Base-by-base conservation (phyloP, 768 basidiomycete species). In the Auricularia sp. region DNA sequence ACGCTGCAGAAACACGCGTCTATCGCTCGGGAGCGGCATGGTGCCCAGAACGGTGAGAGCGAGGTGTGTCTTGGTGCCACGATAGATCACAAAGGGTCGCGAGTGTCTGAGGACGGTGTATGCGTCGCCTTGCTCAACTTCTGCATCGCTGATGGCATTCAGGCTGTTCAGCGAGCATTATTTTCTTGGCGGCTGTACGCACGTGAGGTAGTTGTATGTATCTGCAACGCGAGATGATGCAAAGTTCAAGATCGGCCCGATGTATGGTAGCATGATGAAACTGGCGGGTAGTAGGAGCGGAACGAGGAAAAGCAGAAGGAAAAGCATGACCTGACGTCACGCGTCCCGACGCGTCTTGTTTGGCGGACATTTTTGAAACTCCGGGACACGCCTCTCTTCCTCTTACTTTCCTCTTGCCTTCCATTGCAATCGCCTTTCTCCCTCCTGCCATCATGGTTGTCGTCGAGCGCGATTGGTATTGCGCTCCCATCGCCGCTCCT, bases 1-100 rank as follows among this genome's bases (percentile, higher is more conserved):
- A 29, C 61, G 64, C 51, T 68, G 67, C 4, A 68, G 66, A 58
- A 68, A 68, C 14, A 68, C 66, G 33, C 64, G 43, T 33, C 67
- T 29, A 14, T 68, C 64, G 16, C 33, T 39, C 7, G 67, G 67
- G 3, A 68, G 56, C 0, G 67, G 60, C 58, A 64, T 44, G 12
- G 44, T 36, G 6, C 67, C 67, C 18, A 68, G 64, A 2, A 68
- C 35, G n/a, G 66, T 60, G 18, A 68, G 36, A 12, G 66, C 33
- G 8, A 68, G 62, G 18, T 16, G 58, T 18, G 67, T 68, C 39
- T 64, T 61, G 21, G 58, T 61, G 18, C 66, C 62, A 21, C 59
- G 62, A 51, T 68, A 68, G 33, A 66, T 35, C 10, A 68, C 61
- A 39, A 68, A 68, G 16, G 67, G 67, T 29, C 67, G 6, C 3